These are phyloP conservation scores for Podospora fimiseda DNA, from an alignment of 495 filamentous ascomycete genomes.

Conservation along the genomic window DNA sequence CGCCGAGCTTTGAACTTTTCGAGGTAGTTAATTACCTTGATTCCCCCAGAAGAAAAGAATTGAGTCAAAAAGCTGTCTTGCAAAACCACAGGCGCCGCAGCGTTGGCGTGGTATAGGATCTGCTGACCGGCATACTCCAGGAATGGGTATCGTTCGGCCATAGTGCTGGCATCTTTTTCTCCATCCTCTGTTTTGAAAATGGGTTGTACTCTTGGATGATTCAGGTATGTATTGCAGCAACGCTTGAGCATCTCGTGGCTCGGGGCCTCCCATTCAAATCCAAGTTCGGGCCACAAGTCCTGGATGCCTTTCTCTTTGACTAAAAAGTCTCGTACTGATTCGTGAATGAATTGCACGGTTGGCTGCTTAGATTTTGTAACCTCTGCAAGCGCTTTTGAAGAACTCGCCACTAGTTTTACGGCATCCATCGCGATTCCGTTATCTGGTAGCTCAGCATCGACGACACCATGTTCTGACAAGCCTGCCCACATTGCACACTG, in stretches of 20 bases:
- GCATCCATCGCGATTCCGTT: constrained; percentile 5
- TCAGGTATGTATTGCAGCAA: constrained; percentile 27
- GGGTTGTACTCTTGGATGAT: not conserved
- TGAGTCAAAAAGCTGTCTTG: constrained; percentile 6
- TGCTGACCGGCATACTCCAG: constrained; percentile 13
- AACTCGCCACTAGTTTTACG: constrained; percentile 20
- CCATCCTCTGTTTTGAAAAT: not conserved
- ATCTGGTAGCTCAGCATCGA: not conserved
- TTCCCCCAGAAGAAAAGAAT: constrained; percentile 6
- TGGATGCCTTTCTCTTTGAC: constrained; percentile 23
- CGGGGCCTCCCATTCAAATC: constrained; percentile 12
- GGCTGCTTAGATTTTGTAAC: constrained; percentile 20
- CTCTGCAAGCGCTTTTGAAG: constrained; percentile 32
- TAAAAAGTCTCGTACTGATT: constrained; percentile 32
- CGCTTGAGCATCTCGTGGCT: constrained; percentile 33
- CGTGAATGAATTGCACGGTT: constrained; percentile 36
- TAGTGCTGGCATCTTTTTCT: not conserved
- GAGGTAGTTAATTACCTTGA: constrained; percentile 4
- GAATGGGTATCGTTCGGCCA: constrained; percentile 9
- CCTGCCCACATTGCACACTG: constrained; percentile 30
- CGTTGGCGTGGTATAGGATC: constrained; percentile 16
- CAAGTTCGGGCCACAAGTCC: constrained; percentile 31
- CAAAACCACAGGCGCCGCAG: constrained; percentile 8
- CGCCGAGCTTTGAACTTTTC: not conserved
- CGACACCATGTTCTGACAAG: not conserved